phyloP scores from a whole-genome alignment of 2,329 filamentous ascomycete species.

The Xenoacremonium recifei region DNA sequence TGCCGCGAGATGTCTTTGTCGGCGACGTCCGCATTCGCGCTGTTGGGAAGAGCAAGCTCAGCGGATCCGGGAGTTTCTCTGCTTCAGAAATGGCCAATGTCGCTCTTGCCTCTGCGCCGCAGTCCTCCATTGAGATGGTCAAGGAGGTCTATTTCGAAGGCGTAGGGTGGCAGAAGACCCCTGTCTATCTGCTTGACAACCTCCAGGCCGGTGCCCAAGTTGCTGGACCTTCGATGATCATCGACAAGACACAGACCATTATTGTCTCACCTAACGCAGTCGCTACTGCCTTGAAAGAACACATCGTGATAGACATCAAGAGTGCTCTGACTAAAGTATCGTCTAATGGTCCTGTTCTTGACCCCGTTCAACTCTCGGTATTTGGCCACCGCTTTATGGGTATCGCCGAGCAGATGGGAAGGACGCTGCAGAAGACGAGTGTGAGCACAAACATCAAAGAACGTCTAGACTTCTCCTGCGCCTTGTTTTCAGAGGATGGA shows the following conservation, averaged over 20 bases:
- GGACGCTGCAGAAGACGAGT: slow-evolving; percentile 72
- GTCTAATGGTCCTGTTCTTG: slow-evolving; percentile 52
- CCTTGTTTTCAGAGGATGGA: slow-evolving; percentile 70
- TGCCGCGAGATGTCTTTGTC: slow-evolving; percentile 37
- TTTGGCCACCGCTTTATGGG: slow-evolving; percentile 81
- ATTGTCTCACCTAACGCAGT: slow-evolving; percentile 54
- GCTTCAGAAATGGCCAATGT: too few species aligned
- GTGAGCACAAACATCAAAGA: slow-evolving; percentile 79
- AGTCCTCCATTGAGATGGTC: background rate
- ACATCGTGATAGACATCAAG: too few species aligned
- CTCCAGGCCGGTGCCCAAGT: slow-evolving; percentile 19
- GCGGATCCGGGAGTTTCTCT: too few species aligned
- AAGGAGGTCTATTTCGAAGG: slow-evolving; percentile 26
- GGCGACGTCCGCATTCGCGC: slow-evolving; percentile 43
- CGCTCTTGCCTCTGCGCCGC: too few species aligned
- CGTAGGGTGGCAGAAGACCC: slow-evolving; percentile 24
- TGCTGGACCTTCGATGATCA: slow-evolving; percentile 66
- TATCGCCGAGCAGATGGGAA: slow-evolving; percentile 79
- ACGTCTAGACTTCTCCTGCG: slow-evolving; percentile 75
- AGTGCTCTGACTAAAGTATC: too few species aligned
- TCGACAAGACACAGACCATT: slow-evolving; percentile 73
- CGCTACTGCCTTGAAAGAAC: slow-evolving; percentile 31
- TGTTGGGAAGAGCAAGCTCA: slow-evolving; percentile 26
- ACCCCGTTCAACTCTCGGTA: slow-evolving; percentile 71
- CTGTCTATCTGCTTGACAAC: slow-evolving; percentile 22